Evolutionary conservation across 176 grass and related monocot species (phyloP).

Genomic region (Musa beccarii): DNA sequence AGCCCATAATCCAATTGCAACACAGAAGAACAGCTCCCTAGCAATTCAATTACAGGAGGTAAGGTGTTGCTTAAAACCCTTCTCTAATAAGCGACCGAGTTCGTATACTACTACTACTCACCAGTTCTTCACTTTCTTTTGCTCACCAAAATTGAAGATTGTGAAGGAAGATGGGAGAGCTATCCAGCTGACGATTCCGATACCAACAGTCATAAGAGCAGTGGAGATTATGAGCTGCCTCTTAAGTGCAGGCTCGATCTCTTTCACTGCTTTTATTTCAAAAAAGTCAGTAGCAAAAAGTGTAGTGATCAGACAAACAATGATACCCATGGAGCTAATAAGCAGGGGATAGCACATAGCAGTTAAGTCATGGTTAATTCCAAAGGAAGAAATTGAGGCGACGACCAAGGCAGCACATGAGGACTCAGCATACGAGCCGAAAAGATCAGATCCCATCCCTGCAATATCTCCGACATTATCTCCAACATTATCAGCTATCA

Average conservation of each 20-base stretch:
- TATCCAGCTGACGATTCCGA: constrained; percentile 7
- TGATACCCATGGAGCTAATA: constrained; percentile 7
- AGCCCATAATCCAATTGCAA: constrained; percentile 10
- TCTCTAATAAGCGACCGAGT: background rate
- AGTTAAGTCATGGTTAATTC: constrained; percentile 13
- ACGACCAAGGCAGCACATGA: constrained; percentile 12
- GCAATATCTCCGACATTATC: constrained; percentile 17
- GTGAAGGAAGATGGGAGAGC: constrained; percentile 14
- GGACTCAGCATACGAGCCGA: constrained; percentile 9
- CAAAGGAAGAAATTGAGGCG: constrained; percentile 13
- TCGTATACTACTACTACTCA: background rate
- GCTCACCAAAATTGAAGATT: constrained; percentile 16
- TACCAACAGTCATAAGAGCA: constrained; percentile 8
- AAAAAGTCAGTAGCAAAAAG: constrained; percentile 11
- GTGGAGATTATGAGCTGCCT: constrained; percentile 12
- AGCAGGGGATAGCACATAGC: constrained; percentile 6
- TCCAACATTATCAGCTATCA: constrained; percentile 17
- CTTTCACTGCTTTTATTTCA: constrained; percentile 12
- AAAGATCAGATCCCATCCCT: constrained; percentile 17
- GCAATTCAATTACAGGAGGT: background rate
- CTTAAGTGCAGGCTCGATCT: constrained; percentile 11
- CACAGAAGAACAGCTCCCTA: constrained; percentile 13
- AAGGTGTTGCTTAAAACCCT: background rate
- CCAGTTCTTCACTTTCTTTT: constrained; percentile 8
- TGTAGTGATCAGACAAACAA: constrained; percentile 10